These are phyloP conservation scores for Pisolithus thermaeus DNA, from an alignment of 1,284 basidiomycete genomes.

Conservation along the genomic window DNA sequence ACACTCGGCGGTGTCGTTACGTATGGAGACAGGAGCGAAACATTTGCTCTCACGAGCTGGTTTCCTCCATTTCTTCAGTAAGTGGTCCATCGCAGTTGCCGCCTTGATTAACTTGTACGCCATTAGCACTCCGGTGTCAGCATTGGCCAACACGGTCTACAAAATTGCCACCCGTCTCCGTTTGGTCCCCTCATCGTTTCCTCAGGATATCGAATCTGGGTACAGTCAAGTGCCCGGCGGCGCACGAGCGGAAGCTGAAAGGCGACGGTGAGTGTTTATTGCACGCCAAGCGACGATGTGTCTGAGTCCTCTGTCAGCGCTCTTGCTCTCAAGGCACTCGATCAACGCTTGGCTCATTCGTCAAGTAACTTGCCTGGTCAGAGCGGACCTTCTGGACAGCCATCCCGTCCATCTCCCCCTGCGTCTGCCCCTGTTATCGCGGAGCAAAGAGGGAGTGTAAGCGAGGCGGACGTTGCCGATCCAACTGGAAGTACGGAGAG, in stretches of 20 bases:
- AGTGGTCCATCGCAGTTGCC: conserved; percentile 32
- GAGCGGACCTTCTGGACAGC: conserved; percentile 33
- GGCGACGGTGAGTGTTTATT: conserved; percentile 59
- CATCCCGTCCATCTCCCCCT: conserved; percentile 33
- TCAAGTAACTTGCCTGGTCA: conserved; percentile 36
- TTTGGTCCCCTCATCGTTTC: conserved; percentile 62
- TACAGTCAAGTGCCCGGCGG: conserved; percentile 79
- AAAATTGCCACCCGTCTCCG: conserved; percentile 69
- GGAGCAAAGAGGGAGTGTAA: conserved; percentile 32
- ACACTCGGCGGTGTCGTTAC: conserved; percentile 50
- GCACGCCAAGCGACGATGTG: neutral
- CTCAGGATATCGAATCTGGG: conserved; percentile 64
- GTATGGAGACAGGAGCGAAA: conserved; percentile 92
- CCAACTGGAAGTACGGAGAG: conserved; percentile 9
- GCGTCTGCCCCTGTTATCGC: conserved; percentile 29
- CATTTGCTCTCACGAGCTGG: conserved; percentile 94
- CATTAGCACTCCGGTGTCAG: conserved; percentile 46
- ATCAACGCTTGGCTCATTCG: conserved; percentile 79
- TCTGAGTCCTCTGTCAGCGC: conserved; percentile 44
- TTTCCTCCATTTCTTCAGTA: conserved; percentile 94
- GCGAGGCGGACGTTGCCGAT: conserved; percentile 24
- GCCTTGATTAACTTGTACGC: conserved; percentile 23
- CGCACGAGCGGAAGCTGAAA: conserved; percentile 90
- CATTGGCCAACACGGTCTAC: conserved; percentile 67
- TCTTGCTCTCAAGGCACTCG: conserved; percentile 92